Evolutionary conservation across 768 basidiomycete species (phyloP).

Genomic region (Trametes gibbosa): DNA sequence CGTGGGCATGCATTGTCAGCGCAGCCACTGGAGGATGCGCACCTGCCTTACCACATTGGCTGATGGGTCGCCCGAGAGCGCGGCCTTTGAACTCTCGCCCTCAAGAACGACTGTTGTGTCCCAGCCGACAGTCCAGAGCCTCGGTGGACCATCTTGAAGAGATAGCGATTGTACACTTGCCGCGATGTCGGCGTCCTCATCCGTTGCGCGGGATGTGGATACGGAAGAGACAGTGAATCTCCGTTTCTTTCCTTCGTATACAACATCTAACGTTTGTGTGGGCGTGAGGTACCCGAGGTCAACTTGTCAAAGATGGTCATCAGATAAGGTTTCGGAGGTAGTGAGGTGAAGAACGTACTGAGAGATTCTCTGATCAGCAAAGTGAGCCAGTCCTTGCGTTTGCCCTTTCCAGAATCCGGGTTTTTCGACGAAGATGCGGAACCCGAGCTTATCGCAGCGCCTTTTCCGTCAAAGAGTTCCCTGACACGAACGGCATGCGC

Average conservation of each 20-base stretch:
- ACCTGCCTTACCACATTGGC: conserved; percentile 12
- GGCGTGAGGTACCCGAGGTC: conserved; percentile 67
- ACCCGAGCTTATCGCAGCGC: not conserved
- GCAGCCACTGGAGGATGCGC: not conserved
- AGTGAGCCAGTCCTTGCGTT: conserved; percentile 63
- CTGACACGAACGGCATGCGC: conserved; percentile 52
- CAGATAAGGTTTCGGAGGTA: not conserved
- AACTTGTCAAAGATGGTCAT: conserved; percentile 41
- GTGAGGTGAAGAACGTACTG: conserved; percentile 42
- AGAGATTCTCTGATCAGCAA: conserved; percentile 65
- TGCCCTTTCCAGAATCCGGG: conserved; percentile 27
- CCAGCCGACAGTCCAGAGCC: conserved; percentile 68
- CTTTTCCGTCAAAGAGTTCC: conserved; percentile 38
- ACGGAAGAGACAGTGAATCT: conserved; percentile 56
- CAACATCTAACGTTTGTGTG: conserved; percentile 58
- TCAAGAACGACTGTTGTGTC: conserved; percentile 54
- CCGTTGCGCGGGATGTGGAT: conserved; percentile 25
- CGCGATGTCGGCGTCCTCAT: conserved; percentile 10
- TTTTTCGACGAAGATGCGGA: not conserved
- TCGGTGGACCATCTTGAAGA: conserved; percentile 34
- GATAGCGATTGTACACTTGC: conserved; percentile 42
- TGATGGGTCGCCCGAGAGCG: conserved; percentile 12
- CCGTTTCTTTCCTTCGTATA: conserved; percentile 59
- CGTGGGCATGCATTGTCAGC: not conserved
- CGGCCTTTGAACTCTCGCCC: conserved; percentile 26